These are phyloP conservation scores for Nemania sp. DNA, from an alignment of 2,329 filamentous ascomycete genomes.

Conservation along the genomic window DNA sequence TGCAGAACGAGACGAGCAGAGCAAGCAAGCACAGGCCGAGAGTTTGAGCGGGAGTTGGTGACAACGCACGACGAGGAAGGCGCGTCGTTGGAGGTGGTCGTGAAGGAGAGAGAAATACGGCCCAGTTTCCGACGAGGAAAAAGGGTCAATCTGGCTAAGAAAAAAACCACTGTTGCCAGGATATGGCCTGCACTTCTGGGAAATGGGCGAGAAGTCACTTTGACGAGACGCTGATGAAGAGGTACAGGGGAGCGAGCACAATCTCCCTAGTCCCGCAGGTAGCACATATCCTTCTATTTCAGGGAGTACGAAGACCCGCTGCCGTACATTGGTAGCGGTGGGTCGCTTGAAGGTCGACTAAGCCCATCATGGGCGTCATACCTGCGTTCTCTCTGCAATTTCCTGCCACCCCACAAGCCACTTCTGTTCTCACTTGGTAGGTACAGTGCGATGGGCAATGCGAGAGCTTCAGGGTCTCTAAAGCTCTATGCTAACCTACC, in stretches of 20 bases:
- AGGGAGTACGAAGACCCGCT: slow-evolving; percentile 13
- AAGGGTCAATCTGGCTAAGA: slow-evolving; percentile 30
- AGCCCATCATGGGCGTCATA: slow-evolving; percentile 23
- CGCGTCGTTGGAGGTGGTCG: slow-evolving; percentile 29
- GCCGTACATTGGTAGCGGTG: slow-evolving; percentile 20
- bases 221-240: slow-evolving; percentile 15
- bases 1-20: slow-evolving; percentile 11
- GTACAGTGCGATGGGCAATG: too few species aligned
- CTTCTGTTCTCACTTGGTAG: neutral
- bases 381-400: slow-evolving; percentile 20
- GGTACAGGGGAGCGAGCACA: neutral
- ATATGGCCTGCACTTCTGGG: slow-evolving; percentile 13
- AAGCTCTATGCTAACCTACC: too few species aligned
- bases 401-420: slow-evolving; percentile 8
- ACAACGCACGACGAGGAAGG: slow-evolving; percentile 28
- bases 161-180: slow-evolving; percentile 22
- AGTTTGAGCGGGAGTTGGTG: slow-evolving; percentile 3
- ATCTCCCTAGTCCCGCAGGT: neutral
- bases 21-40: slow-evolving; percentile 19
- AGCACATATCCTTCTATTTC: slow-evolving; percentile 17
- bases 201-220: slow-evolving; percentile 11
- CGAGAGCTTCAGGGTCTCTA: too few species aligned
- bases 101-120: slow-evolving; percentile 23
- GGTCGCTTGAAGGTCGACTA: slow-evolving; percentile 16
- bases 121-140: slow-evolving; percentile 21